These are phyloP conservation scores for Brassica napus DNA, from an alignment of 345 rosid genomes.

Conservation along the genomic window Da-Ae NC_063435.1:21358501-21359000, in stretches of 20 bases:
- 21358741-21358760: neutral
- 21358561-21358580: neutral
- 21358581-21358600: neutral
- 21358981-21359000: neutral
- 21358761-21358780: neutral
- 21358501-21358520: too few species aligned
- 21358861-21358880: neutral
- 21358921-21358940: neutral
- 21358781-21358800: conserved; percentile 1
- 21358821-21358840: neutral
- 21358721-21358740: neutral
- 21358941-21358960: neutral
- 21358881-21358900: conserved; percentile 1
- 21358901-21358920: neutral
- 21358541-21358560: too few species aligned
- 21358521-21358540: too few species aligned
- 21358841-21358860: neutral
- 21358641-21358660: neutral
- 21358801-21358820: conserved; percentile 3
- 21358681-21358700: neutral
- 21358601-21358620: neutral
- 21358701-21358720: neutral
- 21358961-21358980: neutral
- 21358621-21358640: neutral
- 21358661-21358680: neutral